Conservation (phyloP, 441 rosid genomes). For the Populus trichocarpa region DNA sequence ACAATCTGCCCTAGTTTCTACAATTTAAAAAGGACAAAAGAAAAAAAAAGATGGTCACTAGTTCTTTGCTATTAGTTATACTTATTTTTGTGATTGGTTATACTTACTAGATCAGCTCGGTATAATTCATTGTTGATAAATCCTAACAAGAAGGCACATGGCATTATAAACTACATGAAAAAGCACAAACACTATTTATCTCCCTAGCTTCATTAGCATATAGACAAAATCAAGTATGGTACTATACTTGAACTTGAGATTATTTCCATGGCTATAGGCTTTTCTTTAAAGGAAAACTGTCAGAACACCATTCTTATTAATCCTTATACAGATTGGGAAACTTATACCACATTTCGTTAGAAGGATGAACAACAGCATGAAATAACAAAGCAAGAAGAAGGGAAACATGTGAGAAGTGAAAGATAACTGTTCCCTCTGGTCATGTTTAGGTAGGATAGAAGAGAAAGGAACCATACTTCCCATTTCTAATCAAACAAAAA, state of each 20-base stretch:
- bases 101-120: neutral
- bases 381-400: neutral
- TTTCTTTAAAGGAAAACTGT: neutral
- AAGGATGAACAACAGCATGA: neutral
- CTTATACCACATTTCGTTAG: neutral
- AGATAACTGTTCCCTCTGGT: neutral
- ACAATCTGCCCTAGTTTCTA: constrained; percentile 73
- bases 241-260: neutral
- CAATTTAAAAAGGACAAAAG: neutral
- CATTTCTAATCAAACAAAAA: neutral
- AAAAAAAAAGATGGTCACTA: constrained; percentile 4
- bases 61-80: neutral
- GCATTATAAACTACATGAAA: neutral
- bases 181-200: neutral
- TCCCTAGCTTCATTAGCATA: neutral
- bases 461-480: neutral
- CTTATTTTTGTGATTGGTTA: too few species aligned
- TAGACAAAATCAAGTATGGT: neutral
- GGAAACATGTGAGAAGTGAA: neutral
- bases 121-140: neutral
- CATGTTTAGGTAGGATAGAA: neutral
- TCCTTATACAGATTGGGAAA: neutral
- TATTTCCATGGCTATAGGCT: neutral
- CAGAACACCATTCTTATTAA: neutral
- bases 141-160: neutral